Base-by-base conservation (phyloP, 192 early-diverging fungal species). In the Lobosporangium transversale region DNA sequence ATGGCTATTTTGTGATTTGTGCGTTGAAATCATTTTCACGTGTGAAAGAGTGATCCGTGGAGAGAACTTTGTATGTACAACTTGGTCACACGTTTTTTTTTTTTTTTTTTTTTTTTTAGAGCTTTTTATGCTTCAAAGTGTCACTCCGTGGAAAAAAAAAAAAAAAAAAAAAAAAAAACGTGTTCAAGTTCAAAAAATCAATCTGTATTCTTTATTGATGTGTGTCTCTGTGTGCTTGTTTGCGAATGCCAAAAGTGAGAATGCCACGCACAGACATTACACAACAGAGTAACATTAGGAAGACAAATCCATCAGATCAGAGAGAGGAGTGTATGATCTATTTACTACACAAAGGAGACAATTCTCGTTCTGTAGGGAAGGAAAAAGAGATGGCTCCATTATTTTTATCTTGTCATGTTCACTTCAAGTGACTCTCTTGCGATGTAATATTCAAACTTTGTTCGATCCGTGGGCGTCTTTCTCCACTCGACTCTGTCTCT, bases 1-100 rank as follows among this genome's bases (percentile, higher is more conserved):
- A n/a, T n/a, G n/a, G n/a, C n/a, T n/a, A n/a, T n/a, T n/a, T n/a
- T n/a, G n/a, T n/a, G n/a, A n/a, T n/a, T n/a, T n/a, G n/a, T n/a
- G n/a, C n/a, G n/a, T n/a, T n/a, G n/a, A n/a, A 40, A 52, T 52
- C 50, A 52, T 15, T 52, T 52, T 52, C 50, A 52, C 50, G 24
- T 52, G 50, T 24, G 24, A 52, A 27, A 14, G 17, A 50, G 17
- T 29, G 51, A 53, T 53, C 51, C 51, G 51, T 53, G 30, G 51
- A 53, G 51, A 53, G 51, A 20, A 53, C 18, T 4, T 23, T 6
- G 30, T 15, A 18, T 3, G n/a, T 18, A 53, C 5, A 4, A 17
- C 6, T 21, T 2, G 51, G 29, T 14, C 18, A 32, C 8, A 27
- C 20, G 23, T 27, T 23, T 23, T 27, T 52, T 52, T 52, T 23